Evolutionary conservation across 805 yeast species (phyloP), one percentile per base, ranked within the genome.

Genomic region (Kuraishia molischiana): DNA sequence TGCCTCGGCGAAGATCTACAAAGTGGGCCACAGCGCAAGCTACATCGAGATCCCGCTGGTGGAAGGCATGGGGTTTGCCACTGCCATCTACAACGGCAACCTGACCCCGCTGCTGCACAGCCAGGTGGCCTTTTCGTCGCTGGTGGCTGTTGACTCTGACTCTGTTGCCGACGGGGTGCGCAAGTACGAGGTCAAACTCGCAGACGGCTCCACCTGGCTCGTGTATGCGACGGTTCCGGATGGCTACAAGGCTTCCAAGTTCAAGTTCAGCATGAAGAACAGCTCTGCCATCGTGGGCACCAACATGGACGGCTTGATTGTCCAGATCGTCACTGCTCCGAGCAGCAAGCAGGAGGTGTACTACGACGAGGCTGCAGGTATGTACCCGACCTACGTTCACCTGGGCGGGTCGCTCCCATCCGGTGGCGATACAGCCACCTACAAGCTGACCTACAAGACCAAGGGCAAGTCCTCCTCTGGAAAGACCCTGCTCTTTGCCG

Each of bases 331-430:
- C 2, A 62, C 63, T 32, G 61, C 75, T 8, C 67, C 75, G 20
- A 52, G 29, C 10, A 22, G 45, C 3, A 43, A 47, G 8, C 52
- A 56, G 24, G 73, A 68, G 19, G 53, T 60, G 5, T 59, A 53
- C 43, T 77, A 78, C 50, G 89, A 80, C 53, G 46, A 60, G 32
- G 75, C 82, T 17, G 89, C 92, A 30, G 94, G 94, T 30, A 61
- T 67, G 45, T 83, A 79, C 50, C 74, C 72, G 3, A 66, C 68
- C 2, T 66, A 64, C 24, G 53, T 67, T 19, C 65, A 63, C 4
- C 46, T 67, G 13, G 59, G 62, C 19, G 75, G 76, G 14, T 41
- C 57, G 3, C 44, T 60, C 19, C 64, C 61, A 21, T 39, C 50
- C 2, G 29, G 19, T 26, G 11, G 17, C 8, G 24, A 24, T 2